Conservation (phyloP, 805 yeast species). For the Yueomyces sp. region DNA sequence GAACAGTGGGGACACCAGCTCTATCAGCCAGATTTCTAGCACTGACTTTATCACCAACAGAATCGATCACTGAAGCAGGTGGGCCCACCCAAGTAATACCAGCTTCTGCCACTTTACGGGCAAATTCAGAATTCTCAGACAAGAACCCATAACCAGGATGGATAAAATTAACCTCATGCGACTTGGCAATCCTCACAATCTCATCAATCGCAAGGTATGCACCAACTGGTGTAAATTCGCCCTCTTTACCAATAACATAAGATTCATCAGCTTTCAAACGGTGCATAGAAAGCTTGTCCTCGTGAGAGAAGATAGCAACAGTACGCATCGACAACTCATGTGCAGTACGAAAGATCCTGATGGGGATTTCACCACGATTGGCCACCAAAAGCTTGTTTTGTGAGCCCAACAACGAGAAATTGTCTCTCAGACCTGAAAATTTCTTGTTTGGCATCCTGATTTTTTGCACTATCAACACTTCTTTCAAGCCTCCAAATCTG, state of each 20-base stretch:
- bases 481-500: not conserved
- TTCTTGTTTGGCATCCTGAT: slow-evolving; percentile 3
- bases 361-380: slow-evolving; percentile 76
- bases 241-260: slow-evolving; percentile 78
- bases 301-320: slow-evolving; percentile 93
- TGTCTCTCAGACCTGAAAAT: slow-evolving; percentile 22
- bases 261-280: slow-evolving; percentile 90
- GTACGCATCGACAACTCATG: slow-evolving; percentile 96
- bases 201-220: slow-evolving; percentile 95
- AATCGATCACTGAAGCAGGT: slow-evolving; percentile 69
- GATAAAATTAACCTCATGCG: slow-evolving; percentile 69
- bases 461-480: not conserved
- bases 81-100: slow-evolving; percentile 98
- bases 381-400: slow-evolving; percentile 59
- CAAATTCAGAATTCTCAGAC: slow-evolving; percentile 87
- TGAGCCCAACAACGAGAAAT: slow-evolving; percentile 25
- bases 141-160: slow-evolving; percentile 91
- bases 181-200: slow-evolving; percentile 72
- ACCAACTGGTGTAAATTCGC: slow-evolving; percentile 88
- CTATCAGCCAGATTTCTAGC: slow-evolving; percentile 79
- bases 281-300: slow-evolving; percentile 90
- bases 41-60: slow-evolving; percentile 93
- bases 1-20: slow-evolving; percentile 84
- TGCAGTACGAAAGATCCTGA: slow-evolving; percentile 88
- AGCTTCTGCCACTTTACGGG: slow-evolving; percentile 75